These are phyloP conservation scores for Phascolomyces articulosus DNA, from an alignment of 371 early-diverging fungal species.

Conservation along the genomic window DNA sequence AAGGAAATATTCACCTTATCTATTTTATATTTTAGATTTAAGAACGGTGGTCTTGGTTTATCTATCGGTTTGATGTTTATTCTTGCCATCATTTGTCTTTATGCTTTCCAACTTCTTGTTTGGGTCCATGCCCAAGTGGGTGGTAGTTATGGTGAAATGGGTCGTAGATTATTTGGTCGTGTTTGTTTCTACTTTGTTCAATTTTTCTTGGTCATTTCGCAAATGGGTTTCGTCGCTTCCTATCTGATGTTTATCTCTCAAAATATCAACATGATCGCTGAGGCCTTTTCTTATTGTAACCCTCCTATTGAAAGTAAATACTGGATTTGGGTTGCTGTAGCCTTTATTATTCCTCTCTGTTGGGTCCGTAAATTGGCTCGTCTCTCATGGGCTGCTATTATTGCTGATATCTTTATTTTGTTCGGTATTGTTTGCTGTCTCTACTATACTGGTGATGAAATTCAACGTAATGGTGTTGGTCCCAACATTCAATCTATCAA, in stretches of 20 bases:
- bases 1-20: neutral
- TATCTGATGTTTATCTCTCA: slow-evolving; percentile 53
- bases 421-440: slow-evolving; percentile 60
- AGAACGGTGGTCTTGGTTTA: slow-evolving; percentile 35
- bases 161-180: slow-evolving; percentile 66
- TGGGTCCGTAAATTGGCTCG: slow-evolving; percentile 72
- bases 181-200: slow-evolving; percentile 58
- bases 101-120: slow-evolving; percentile 32
- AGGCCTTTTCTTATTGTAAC: slow-evolving; percentile 39
- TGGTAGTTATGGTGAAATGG: slow-evolving; percentile 85
- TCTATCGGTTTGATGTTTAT: slow-evolving; percentile 34
- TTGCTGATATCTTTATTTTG: slow-evolving; percentile 77
- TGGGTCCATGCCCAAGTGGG: slow-evolving; percentile 42
- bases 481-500: slow-evolving; percentile 59
- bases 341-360: slow-evolving; percentile 66
- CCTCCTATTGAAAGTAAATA: slow-evolving; percentile 37
- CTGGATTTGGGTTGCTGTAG: slow-evolving; percentile 63
- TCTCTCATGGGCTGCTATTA: slow-evolving; percentile 67
- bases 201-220: slow-evolving; percentile 66
- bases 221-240: slow-evolving; percentile 60
- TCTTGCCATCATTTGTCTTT: slow-evolving; percentile 31
- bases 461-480: slow-evolving; percentile 37
- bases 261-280: slow-evolving; percentile 47
- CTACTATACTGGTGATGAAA: slow-evolving; percentile 40
- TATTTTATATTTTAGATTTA: slow-evolving; percentile 22